Evolutionary conservation across 129 eudicot genomes (phyloP), one percentile per base, ranked within the genome.

Genomic region (Deinandra increscens): DNA sequence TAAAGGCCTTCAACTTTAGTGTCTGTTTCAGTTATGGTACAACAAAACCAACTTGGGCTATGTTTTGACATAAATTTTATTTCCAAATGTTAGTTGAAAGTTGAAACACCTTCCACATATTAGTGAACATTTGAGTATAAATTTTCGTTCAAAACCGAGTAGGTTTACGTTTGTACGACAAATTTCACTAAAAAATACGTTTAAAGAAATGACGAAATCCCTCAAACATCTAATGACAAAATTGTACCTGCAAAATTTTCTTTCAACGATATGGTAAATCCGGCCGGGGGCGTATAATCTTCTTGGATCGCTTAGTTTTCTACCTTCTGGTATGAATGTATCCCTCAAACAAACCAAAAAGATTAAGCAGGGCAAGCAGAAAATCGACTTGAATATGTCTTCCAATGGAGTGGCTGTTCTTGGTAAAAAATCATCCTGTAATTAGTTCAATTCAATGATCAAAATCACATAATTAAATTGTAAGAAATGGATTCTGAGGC

Each of bases 221-320:
- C 45, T 7, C 45, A 60, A 60, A 33, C 7, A 58, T 58, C 41
- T 2, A 55, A 22, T 1, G 29, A n/a, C n/a, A n/a, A 26, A 23
- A 42, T 37, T 36, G 72, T 63, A 91, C 98, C 98, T 86, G 87
- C 96, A 91, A 48, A 84, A 82, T 48, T 84, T 91, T 77, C 98
- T 72, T 66, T 88, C 98, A 3, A 91, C 96, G 5, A 91, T 88
- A 64, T 91, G 98, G 75, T 91, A 91, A 41, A 91, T 88, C 26
- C 98, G 81, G 7, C 98, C 98, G 0, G 98, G 98, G 10, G 96
- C 98, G 65, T 88, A 91, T 54, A 91, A 75, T 81, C 98, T 81
- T 76, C 98, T 84, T 64, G 94, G 94, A 72, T 91, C 98, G 69
- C 85, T 72, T 70, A 88, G 79, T 78, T 86, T 91, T 68, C 87